Evolutionary conservation across 305 asterid genomes (phyloP).

Genomic region (Fraxinus albicans): DNA sequence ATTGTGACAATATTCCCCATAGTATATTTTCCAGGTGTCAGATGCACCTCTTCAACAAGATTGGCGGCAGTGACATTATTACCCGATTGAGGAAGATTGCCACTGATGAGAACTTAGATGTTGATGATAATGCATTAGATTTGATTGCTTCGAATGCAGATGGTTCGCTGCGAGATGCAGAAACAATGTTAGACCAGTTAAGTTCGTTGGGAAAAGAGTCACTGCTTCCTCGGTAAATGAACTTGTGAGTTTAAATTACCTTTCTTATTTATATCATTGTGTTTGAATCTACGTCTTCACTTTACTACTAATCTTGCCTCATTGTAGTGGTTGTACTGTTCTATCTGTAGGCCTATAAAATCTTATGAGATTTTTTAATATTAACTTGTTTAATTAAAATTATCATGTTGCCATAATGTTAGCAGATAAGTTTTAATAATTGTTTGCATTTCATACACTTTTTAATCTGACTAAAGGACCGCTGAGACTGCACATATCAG

Average conservation of each 20-base stretch:
- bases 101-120: conserved; percentile 60
- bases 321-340: neutral
- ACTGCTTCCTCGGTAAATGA: conserved; percentile 82
- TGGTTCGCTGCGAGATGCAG: conserved; percentile 93
- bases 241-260: conserved; percentile 58
- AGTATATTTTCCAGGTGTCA: conserved; percentile 76
- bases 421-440: neutral
- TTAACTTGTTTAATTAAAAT: neutral
- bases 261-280: neutral
- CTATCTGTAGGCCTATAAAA: neutral
- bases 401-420: neutral
- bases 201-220: conserved; percentile 81
- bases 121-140: conserved; percentile 73
- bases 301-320: neutral
- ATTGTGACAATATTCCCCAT: conserved; percentile 71
- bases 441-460: neutral
- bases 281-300: neutral
- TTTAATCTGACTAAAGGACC: neutral
- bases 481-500: neutral
- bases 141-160: conserved; percentile 77
- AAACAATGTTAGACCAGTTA: conserved; percentile 86
- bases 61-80: conserved; percentile 62
- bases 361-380: neutral
- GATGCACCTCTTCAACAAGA: conserved; percentile 67
- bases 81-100: conserved; percentile 64